Base-by-base conservation (phyloP, 2,329 filamentous ascomycete species). In the Chalara sp. region DNA sequence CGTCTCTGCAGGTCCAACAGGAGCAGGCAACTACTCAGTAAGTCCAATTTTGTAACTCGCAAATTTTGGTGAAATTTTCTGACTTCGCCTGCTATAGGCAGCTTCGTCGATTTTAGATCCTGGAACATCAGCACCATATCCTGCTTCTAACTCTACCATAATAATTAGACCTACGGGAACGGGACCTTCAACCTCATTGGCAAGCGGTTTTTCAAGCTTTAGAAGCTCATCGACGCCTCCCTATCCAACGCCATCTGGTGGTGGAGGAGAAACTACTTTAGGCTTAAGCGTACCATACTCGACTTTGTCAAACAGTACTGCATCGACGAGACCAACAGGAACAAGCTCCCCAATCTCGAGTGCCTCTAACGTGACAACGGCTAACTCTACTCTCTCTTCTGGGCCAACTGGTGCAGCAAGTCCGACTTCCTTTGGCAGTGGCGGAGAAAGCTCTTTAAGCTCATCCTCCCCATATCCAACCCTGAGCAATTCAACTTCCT, bases 381-480 rank as follows among this genome's bases (percentile, higher is more conserved):
- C 44, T 12, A 5, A 43, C 47, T 39, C 29, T 44, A 4, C 46
- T 48, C 8, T 41, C 13, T 11, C 44, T 28, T 54, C 52, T 2
- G 51, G 46, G 43, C 13, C 42, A 12, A 12, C 43, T 29, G 47
- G 47, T 31, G 35, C 28, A 35, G 32, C 39, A 29, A 39, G 31
- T 37, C 35, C 35, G n/a, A 37, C 35, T 37, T 37, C 35, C 2
- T 37, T n/a, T 10, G 35, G 35, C n/a, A 37, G 35, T 37, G 35
- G 35, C 8, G 35, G 35, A 37, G 35, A 37, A 37, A 37, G n/a
- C 5, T 41, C 29, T 32, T 6, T 42, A 21, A 50, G 41, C n/a
- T 50, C 54, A 11, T 50, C 54, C 40, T 40, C 40, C 13, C 51
- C 53, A 21, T 54, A 50, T 13, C 49, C 49, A 5, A 32, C 35